Evolutionary conservation across 2,329 filamentous ascomycete genomes (phyloP).

Genomic region (Alternaria tenuissima): DNA sequence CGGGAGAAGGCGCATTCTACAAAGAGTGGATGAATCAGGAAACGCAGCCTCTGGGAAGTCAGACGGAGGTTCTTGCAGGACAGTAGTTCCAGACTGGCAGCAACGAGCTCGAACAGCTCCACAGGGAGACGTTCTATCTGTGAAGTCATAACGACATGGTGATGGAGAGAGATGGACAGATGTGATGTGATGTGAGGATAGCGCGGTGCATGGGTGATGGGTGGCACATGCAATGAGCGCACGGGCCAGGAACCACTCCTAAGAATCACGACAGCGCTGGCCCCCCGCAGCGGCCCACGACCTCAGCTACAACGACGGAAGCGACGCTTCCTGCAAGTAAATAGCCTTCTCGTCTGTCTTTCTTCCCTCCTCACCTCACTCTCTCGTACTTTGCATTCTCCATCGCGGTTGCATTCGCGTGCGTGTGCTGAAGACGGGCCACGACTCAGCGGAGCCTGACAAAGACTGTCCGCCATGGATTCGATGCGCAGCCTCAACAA

Average conservation of each 20-base stretch:
- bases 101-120: constrained; percentile 40
- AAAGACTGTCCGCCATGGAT: constrained; percentile 39
- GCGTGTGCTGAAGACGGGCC: constrained; percentile 7
- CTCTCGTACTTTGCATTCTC: not conserved
- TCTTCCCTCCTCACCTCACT: not conserved
- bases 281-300: constrained; percentile 12
- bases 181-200: not conserved
- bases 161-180: not conserved
- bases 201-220: not conserved
- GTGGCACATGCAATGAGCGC: not conserved
- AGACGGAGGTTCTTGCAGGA: constrained; percentile 35
- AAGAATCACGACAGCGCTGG: constrained; percentile 16
- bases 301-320: constrained; percentile 1
- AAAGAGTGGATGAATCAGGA: constrained; percentile 34
- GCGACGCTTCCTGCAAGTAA: constrained; percentile 20
- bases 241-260: constrained; percentile 1
- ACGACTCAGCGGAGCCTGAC: constrained; percentile 9
- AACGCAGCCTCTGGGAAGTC: constrained; percentile 31
- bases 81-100: constrained; percentile 23
- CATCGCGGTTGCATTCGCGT: not conserved
- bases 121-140: constrained; percentile 38
- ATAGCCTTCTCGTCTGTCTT: not conserved
- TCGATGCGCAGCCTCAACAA: constrained; percentile 54
- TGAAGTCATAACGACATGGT: constrained; percentile 27
- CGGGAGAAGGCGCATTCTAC: constrained; percentile 32